phyloP scores from a whole-genome alignment of 2,329 filamentous ascomycete species.

The Fusarium sp. region DNA sequence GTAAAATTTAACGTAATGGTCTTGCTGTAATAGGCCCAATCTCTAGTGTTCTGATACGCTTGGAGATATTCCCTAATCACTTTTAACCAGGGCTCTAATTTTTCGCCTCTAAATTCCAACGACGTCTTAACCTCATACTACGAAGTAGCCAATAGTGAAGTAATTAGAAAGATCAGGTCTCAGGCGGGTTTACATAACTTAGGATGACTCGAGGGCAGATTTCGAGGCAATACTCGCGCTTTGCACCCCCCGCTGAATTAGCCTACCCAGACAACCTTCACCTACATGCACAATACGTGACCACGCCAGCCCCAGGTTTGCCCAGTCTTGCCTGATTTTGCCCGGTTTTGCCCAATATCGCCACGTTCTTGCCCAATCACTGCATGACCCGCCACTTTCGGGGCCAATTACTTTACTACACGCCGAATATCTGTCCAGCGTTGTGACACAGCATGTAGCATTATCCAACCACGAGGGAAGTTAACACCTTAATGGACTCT shows the following conservation, averaged over 20 bases:
- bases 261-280: background rate
- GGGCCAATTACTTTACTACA: background rate
- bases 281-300: background rate
- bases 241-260: background rate
- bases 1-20: background rate
- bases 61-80: no score
- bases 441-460: background rate
- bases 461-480: background rate
- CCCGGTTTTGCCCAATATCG: background rate
- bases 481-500: background rate
- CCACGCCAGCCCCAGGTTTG: background rate
- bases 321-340: background rate
- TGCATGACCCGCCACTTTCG: background rate
- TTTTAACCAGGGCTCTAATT: no score
- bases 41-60: no score
- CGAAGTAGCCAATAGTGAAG: no score
- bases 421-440: background rate
- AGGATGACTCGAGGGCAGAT: background rate
- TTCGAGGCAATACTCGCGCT: background rate
- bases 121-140: no score
- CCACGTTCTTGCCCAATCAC: background rate
- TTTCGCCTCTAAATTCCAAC: no score
- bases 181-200: no score
- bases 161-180: no score
- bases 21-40: background rate